phyloP scores from a whole-genome alignment of 2,329 filamentous ascomycete genomes.

The Aspergillus thermomutatus region DNA sequence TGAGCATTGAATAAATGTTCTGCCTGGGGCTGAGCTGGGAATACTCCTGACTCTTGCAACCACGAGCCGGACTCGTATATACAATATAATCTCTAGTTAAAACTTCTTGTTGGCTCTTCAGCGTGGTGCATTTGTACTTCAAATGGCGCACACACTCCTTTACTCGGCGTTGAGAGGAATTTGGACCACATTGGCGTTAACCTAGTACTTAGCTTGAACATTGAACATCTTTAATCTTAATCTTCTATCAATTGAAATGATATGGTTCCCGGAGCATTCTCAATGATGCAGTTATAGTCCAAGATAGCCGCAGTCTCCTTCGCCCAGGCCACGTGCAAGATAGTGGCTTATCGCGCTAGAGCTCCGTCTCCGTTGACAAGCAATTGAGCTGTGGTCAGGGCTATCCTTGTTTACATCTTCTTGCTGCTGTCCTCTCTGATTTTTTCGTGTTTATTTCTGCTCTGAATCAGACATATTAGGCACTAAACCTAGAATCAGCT shows the following conservation, averaged over 20 bases:
- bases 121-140: not conserved
- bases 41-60: not conserved
- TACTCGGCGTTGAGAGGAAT: not conserved
- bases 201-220: not conserved
- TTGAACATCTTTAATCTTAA: not conserved
- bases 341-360: conserved; percentile 20
- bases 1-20: conserved; percentile 77
- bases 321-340: conserved; percentile 13
- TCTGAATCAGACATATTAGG: not conserved
- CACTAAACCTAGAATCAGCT: not conserved
- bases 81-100: not conserved
- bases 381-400: not conserved
- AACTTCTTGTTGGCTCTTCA: not conserved
- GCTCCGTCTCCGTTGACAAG: conserved; percentile 16
- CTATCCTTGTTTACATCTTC: conserved; percentile 4
- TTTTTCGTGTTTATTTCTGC: not conserved
- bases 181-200: not conserved
- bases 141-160: not conserved
- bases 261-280: not conserved
- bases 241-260: not conserved
- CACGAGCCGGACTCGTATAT: conserved; percentile 10
- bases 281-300: not conserved
- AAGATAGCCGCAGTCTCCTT: not conserved
- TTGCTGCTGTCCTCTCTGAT: not conserved
- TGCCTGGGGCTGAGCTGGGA: not conserved